These are phyloP conservation scores for Rosellinia necatrix DNA, from an alignment of 2,329 filamentous ascomycete genomes.

Conservation along the genomic window DNA sequence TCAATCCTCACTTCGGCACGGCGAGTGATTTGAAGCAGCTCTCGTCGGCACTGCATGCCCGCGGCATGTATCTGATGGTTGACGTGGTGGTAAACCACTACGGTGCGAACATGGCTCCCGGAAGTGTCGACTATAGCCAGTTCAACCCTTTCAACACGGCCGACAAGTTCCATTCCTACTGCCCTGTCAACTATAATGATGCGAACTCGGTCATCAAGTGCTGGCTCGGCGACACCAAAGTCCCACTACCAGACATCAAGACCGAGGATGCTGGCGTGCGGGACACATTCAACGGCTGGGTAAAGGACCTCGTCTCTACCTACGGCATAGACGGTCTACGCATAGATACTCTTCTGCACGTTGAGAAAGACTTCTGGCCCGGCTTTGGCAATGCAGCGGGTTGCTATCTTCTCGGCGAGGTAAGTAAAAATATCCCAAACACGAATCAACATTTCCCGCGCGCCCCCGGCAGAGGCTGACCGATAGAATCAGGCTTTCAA, in stretches of 20 bases:
- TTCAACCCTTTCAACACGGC: slow-evolving; percentile 60
- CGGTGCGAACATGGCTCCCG: slow-evolving; percentile 53
- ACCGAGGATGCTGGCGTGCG: slow-evolving; percentile 50
- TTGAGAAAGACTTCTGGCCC: slow-evolving; percentile 54
- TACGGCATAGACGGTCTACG: slow-evolving; percentile 59
- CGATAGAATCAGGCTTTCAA: slow-evolving; percentile 42
- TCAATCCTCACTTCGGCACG: slow-evolving; percentile 68
- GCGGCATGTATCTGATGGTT: slow-evolving; percentile 66
- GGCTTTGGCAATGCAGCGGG: slow-evolving; percentile 51
- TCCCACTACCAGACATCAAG: slow-evolving; percentile 51
- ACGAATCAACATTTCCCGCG: background rate
- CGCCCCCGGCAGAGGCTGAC: background rate
- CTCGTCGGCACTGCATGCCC: slow-evolving; percentile 54
- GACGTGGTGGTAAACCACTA: slow-evolving; percentile 64
- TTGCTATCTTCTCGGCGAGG: slow-evolving; percentile 56
- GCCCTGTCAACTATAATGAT: slow-evolving; percentile 55
- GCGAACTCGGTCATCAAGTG: slow-evolving; percentile 48
- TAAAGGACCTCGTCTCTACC: slow-evolving; percentile 51
- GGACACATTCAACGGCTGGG: slow-evolving; percentile 53
- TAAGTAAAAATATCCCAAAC: background rate
- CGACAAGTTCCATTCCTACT: slow-evolving; percentile 61
- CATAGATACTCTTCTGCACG: slow-evolving; percentile 54
- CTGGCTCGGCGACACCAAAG: slow-evolving; percentile 55
- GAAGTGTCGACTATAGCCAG: slow-evolving; percentile 55
- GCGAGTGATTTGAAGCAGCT: slow-evolving; percentile 56